Evolutionary conservation across 805 yeast genomes (phyloP), one percentile per base, ranked within the genome.

Genomic region (Yarrowia sp.): DNA sequence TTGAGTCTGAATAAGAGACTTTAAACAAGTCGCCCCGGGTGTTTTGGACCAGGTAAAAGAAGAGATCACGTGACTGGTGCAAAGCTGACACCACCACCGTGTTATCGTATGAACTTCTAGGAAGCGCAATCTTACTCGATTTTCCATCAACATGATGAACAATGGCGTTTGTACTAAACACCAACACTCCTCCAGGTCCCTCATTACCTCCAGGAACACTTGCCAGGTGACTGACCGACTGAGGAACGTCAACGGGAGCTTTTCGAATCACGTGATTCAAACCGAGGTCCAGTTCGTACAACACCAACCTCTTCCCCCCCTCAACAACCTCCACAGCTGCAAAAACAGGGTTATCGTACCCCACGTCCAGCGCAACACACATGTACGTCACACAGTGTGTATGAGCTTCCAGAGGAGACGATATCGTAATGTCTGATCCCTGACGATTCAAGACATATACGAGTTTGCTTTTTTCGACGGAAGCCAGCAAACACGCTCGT

Each of bases 211-310:
- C 89, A 0, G 97, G 97, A 14, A 92, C 78, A 0, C 87, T 78
- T n/a, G 90, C 67, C 7, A 92, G 66, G 64, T 82, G 77, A 67
- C 80, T 83, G 0, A 92, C 77, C 1, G 80, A 66, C 28, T 68
- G 68, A 1, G 75, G 71, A 1, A 84, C 74, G 8, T 67, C 72
- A 45, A 74, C 80, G n/a, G 81, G 72, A 75, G 75, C 80, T 68
- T 80, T 80, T 65, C 81, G 82, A 0, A 88, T 79, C 1, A 92
- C 83, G 72, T 88, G 89, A 71, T 92, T 92, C 53, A 93, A 77
- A 0, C 98, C 97, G 44, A 90, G 80, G 73, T 95, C 98, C 31
- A 92, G 76, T 71, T 90, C 93, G 75, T 93, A 93, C 72, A 84
- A 88, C 3, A 84, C 82, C 62, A 93, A 77, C 33, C 71, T 68